Evolutionary conservation across 768 basidiomycete genomes (phyloP), one percentile per base, ranked within the genome.

Genomic region (Auricularia cornea): DNA sequence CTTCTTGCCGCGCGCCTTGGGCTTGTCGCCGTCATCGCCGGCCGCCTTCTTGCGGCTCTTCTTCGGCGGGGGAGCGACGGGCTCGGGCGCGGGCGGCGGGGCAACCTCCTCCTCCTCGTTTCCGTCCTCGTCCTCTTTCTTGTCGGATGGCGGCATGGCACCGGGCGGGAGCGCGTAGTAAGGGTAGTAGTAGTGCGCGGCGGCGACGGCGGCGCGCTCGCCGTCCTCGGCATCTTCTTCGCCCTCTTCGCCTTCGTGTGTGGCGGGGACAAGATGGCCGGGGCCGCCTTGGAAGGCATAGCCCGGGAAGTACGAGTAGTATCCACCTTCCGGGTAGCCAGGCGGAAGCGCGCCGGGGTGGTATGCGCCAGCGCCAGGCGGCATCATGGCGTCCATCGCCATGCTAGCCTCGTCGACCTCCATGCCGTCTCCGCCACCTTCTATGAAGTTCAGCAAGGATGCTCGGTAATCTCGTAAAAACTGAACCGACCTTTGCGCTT

Each of bases 401-500:
- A 29, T 35, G 60, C 18, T 52, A 12, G 32, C n/a, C 11, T 48
- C 44, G 38, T 31, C 41, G 29, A 31, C n/a, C 5, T 62, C 38
- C 60, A 41, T 32, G 18, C 28, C 31, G 23, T 8, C 14, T 12
- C 8, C n/a, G 59, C 35, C 35, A 14, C 20, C 59, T 60, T 33
- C 33, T 35, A n/a, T 14, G 32, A 26, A 28, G 35, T 38, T 30
- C 23, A 30, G n/a, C 18, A 60, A n/a, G 18, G n/a, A n/a, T n/a
- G 59, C 12, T 3, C 8, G 2, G 32, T 26, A 44, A 33, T 6
- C 16, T 8, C 16, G 6, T n/a, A 11, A 16, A 26, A 23, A 6
- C 8, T 52, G n/a, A 16, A 59, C 62, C 30, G 11, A 62, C 62
- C 32, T 41, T 83, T 83, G 64, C 82, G 80, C 66, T 83, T 84